Conservation (phyloP, 495 filamentous ascomycete species). For the Penicillium canariense region DNA sequence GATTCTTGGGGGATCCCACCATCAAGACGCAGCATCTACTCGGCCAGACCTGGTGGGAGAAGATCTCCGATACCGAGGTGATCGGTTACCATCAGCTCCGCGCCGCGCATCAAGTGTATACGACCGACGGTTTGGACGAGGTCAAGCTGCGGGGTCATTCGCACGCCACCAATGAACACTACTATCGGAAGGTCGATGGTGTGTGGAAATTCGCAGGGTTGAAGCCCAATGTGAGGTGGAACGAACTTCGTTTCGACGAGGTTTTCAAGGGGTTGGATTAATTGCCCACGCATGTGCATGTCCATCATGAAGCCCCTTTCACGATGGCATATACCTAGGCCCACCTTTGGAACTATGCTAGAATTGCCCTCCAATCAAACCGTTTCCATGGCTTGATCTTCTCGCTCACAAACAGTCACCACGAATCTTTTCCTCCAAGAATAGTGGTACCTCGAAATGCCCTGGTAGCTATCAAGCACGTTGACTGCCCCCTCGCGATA, state of each 20-base stretch:
- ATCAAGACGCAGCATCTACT: conserved; percentile 78
- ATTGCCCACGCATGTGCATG: no score
- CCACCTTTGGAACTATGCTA: no score
- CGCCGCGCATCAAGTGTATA: conserved; percentile 60
- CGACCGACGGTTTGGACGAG: conserved; percentile 20
- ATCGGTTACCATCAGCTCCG: conserved; percentile 75
- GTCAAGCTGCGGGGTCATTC: conserved; percentile 52
- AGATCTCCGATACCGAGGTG: conserved; percentile 62
- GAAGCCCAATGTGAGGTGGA: conserved; percentile 67
- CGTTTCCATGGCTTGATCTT: no score
- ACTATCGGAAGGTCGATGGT: conserved; percentile 70
- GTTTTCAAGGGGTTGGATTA: conserved; percentile 35
- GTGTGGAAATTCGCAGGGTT: conserved; percentile 83
- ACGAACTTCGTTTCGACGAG: conserved; percentile 64
- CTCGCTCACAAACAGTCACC: no score
- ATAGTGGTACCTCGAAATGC: no score
- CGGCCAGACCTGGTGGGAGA: conserved; percentile 70
- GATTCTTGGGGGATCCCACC: conserved; percentile 67
- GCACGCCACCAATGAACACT: conserved; percentile 69
- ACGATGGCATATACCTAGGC: no score
- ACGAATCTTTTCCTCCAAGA: no score
- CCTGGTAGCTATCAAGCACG: no score
- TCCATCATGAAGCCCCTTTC: no score
- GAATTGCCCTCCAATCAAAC: no score
- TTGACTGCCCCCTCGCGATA: no score